A percentile compares a stretch with the other conserved stretches of the same genome.
phyloP scores from a whole-genome alignment of 2,329 filamentous ascomycete species.

The Aureobasidium sp. region DNA sequence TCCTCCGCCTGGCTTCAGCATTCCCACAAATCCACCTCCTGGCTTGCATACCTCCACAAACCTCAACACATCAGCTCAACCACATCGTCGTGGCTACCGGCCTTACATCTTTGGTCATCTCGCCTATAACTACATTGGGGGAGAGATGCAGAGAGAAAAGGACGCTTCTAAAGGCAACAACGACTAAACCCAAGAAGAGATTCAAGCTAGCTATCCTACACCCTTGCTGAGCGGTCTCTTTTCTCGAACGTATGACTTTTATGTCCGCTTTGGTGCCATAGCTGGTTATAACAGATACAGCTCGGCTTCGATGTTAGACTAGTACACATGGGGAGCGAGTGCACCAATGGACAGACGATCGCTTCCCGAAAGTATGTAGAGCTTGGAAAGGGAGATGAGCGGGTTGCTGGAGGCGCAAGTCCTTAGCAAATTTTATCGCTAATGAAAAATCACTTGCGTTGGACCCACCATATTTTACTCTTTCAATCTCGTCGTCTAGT shows the following conservation, averaged over 20 bases:
- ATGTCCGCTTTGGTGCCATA: not conserved
- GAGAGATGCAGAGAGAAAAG: not conserved
- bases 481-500: not conserved
- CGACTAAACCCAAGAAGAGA: not conserved
- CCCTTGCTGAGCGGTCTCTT: not conserved
- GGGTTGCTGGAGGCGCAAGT: not conserved
- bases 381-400: not conserved
- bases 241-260: not conserved
- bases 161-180: not conserved
- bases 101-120: constrained; percentile 3
- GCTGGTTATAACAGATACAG: not conserved
- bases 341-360: not conserved
- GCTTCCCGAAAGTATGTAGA: not conserved
- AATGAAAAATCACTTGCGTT: not conserved
- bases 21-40: not conserved
- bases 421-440: not conserved
- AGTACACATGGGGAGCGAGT: not conserved
- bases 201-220: not conserved
- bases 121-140: not conserved
- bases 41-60: not conserved
- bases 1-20: not conserved
- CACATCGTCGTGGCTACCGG: not conserved
- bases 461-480: not conserved
- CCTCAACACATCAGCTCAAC: not conserved
- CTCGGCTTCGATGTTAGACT: not conserved